Evolutionary conservation across 768 basidiomycete species (phyloP), one percentile per base, ranked within the genome.

Genomic region (Coprinopsis cinerea): DNA sequence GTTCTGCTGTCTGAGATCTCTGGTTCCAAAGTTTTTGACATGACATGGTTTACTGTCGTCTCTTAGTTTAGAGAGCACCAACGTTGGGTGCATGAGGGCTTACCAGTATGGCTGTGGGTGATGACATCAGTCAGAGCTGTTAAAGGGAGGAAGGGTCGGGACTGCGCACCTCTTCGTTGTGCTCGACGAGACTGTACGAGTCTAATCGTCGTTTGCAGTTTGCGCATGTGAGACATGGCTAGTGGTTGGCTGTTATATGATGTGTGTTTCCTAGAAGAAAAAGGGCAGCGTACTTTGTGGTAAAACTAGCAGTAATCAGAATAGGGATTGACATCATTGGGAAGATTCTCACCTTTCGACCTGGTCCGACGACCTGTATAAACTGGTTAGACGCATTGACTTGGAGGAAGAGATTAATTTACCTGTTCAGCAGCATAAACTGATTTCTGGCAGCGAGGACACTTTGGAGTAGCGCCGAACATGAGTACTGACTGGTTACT

Each of bases 351-450:
- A 90, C 92, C 80, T 86, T 92, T 62, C 92, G 79, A 20, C 87
- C 92, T 47, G 92, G 92, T 17, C 92, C 92, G 73, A 93, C 81
- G 25, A 79, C 79, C 87, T 90, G 57, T 50, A 49, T 30, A 45
- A 46, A 53, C 52, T 58, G 41, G 57, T 43, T 25, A 42, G 45
- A 23, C 17, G 51, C 1, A 49, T 34, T 22, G 15, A 15, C 40
- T 36, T 42, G 25, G 25, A 26, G 17, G 17, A 36, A 27, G 46
- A 37, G 13, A 24, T 27, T 10, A 1, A 64, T 73, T 55, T 53
- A 84, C 88, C 78, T 93, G 89, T 64, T 94, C 91, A 45, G 90
- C 91, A 53, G 85, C 86, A 67, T 94, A 94, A 26, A 93, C 92
- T 0, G 77, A 64, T 65, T 84, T 89, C 51, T 64, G 66, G 66